These are phyloP conservation scores for Physaria fendleri DNA, from an alignment of 345 rosid species.

Conservation along the genomic window DNA sequence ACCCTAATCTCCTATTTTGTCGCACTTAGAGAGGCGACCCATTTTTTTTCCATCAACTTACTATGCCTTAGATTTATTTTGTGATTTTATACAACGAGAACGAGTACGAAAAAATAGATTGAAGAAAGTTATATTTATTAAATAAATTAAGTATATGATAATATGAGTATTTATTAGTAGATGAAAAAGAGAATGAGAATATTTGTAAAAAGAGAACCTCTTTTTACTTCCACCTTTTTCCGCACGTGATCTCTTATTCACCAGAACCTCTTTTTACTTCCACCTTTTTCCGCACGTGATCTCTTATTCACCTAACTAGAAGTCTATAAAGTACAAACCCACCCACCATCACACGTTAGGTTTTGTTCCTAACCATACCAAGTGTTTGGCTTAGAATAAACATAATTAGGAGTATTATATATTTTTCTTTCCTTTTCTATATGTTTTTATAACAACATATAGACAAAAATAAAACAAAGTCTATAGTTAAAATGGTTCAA, in stretches of 20 bases:
- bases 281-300: background rate
- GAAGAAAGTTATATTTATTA: background rate
- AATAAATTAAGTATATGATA: background rate
- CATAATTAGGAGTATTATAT: background rate
- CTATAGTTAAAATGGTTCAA: too few relatives aligned
- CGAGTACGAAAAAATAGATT: background rate
- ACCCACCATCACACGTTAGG: conserved; percentile 5
- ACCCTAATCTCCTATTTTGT: too few relatives aligned
- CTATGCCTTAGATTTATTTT: background rate
- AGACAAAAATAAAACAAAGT: too few relatives aligned
- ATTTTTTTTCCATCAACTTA: too few relatives aligned
- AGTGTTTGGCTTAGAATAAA: background rate
- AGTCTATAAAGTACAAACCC: conserved; percentile 11
- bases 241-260: conserved; percentile 13
- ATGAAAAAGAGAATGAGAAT: background rate
- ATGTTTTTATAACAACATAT: too few relatives aligned
- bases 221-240: too few relatives aligned
- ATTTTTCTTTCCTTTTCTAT: background rate
- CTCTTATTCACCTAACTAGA: conserved; percentile 16
- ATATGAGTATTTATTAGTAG: background rate
- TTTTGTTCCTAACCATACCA: background rate
- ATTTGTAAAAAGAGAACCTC: background rate
- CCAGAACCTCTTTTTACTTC: background rate
- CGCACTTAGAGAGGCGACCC: too few relatives aligned
- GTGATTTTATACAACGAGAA: background rate